Evolutionary conservation across 2,329 filamentous ascomycete species (phyloP).

Genomic region (Cytospora chrysosperma): DNA sequence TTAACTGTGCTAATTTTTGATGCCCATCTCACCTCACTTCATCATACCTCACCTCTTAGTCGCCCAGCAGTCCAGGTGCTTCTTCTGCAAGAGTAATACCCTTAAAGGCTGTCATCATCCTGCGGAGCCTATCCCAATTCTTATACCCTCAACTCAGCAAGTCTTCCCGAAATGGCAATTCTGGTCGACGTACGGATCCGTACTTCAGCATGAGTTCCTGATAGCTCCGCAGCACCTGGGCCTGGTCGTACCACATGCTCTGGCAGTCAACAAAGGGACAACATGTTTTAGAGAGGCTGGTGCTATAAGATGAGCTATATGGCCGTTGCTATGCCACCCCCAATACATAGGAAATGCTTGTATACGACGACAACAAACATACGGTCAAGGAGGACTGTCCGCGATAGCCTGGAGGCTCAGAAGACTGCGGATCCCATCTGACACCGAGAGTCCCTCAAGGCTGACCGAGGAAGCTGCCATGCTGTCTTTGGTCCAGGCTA

Average conservation of each 20-base stretch:
- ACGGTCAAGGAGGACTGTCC: neutral
- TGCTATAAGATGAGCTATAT: neutral
- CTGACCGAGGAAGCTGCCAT: neutral
- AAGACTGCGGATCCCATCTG: neutral
- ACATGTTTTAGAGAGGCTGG: neutral
- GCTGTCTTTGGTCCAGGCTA: neutral
- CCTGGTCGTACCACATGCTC: neutral
- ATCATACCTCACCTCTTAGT: neutral
- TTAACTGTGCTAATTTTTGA: neutral
- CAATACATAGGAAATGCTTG: neutral
- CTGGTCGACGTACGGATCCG: constrained; percentile 16
- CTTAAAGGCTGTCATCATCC: neutral
- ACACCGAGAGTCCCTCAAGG: neutral
- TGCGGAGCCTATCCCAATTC: neutral
- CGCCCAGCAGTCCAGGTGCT: neutral
- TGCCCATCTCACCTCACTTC: neutral
- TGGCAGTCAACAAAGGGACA: neutral
- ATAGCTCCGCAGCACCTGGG: neutral
- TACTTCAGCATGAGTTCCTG: neutral
- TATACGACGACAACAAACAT: neutral
- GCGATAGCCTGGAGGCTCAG: neutral
- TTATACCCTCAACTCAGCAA: neutral
- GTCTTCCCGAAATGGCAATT: constrained; percentile 3
- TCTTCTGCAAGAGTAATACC: constrained; percentile 5
- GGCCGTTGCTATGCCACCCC: neutral